phyloP scores from a whole-genome alignment of 768 basidiomycete species.

The Lentinula aciculospora region DNA sequence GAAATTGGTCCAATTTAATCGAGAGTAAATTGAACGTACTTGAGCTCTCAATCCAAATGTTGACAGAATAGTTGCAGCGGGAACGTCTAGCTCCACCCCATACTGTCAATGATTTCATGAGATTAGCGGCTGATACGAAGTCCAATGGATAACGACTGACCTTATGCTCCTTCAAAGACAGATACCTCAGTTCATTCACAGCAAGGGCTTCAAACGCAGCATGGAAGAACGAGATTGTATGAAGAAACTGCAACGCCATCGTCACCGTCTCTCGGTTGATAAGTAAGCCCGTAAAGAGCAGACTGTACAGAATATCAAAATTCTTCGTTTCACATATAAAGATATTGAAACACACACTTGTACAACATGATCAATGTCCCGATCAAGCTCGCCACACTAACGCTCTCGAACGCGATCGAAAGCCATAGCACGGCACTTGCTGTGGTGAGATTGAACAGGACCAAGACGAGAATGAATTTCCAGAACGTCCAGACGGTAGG shows the following conservation, averaged over 20 bases:
- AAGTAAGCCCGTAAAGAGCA: conserved; percentile 91
- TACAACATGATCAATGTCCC: conserved; percentile 96
- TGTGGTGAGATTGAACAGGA: conserved; percentile 95
- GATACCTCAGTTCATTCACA: conserved; percentile 94
- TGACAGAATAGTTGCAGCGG: conserved; percentile 91
- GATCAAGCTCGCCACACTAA: conserved; percentile 86
- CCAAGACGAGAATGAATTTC: conserved; percentile 96
- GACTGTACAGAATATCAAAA: conserved; percentile 34
- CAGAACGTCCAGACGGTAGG: conserved; percentile 87
- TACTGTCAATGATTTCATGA: conserved; percentile 61
- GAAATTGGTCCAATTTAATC: background rate
- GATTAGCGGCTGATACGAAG: background rate
- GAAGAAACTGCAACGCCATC: conserved; percentile 73
- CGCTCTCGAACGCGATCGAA: conserved; percentile 83
- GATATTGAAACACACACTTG: conserved; percentile 63
- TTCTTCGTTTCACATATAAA: background rate
- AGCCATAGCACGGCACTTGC: conserved; percentile 88
- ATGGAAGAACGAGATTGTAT: conserved; percentile 96
- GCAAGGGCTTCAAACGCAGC: conserved; percentile 95
- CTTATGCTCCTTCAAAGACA: conserved; percentile 88
- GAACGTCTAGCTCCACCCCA: conserved; percentile 94
- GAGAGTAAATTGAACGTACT: conserved; percentile 26
- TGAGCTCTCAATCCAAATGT: conserved; percentile 91
- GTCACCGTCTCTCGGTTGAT: conserved; percentile 90
- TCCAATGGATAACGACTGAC: conserved; percentile 29